phyloP scores from a whole-genome alignment of 2,329 filamentous ascomycete species.

The Colletotrichum melonis region DNA sequence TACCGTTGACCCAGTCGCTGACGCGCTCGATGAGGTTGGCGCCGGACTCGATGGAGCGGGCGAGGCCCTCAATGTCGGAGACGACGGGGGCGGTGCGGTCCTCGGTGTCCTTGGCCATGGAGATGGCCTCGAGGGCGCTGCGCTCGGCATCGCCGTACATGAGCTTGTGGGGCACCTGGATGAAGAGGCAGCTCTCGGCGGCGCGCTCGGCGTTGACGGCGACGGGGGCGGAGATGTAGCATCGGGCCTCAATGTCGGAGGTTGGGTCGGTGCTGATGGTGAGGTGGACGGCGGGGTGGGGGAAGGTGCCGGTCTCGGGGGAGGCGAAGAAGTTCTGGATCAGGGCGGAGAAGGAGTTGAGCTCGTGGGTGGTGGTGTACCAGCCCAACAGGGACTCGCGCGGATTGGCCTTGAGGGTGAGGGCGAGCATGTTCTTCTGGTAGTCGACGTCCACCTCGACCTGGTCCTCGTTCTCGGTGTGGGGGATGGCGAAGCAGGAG shows the following conservation, averaged over 20 bases:
- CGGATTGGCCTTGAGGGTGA: constrained; percentile 93
- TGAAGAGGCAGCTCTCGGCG: constrained; percentile 96
- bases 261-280: constrained; percentile 93
- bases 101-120: constrained; percentile 83
- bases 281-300: constrained; percentile 96
- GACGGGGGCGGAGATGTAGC: constrained; percentile 95
- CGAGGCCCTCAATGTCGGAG: constrained; percentile 90
- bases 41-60: constrained; percentile 87
- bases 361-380: constrained; percentile 97
- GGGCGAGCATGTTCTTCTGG: constrained; percentile 97
- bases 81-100: constrained; percentile 78
- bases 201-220: constrained; percentile 95
- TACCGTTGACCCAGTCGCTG: constrained; percentile 89
- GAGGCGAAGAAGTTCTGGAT: constrained; percentile 99
- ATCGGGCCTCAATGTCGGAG: constrained; percentile 87
- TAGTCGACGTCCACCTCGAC: constrained; percentile 99
- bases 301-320: constrained; percentile 96
- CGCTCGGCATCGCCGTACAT: constrained; percentile 82
- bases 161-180: constrained; percentile 95
- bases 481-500: constrained; percentile 96
- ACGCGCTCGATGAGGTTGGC: constrained; percentile 91
- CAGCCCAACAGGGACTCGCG: constrained; percentile 95
- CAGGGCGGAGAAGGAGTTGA: constrained; percentile 98
- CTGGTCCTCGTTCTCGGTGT: constrained; percentile 98
- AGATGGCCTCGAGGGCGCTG: constrained; percentile 81